A percentile compares a stretch with the other conserved stretches of the same genome.
Conservation (phyloP, 2,329 filamentous ascomycete species). For the Helminthosporium solani region DNA sequence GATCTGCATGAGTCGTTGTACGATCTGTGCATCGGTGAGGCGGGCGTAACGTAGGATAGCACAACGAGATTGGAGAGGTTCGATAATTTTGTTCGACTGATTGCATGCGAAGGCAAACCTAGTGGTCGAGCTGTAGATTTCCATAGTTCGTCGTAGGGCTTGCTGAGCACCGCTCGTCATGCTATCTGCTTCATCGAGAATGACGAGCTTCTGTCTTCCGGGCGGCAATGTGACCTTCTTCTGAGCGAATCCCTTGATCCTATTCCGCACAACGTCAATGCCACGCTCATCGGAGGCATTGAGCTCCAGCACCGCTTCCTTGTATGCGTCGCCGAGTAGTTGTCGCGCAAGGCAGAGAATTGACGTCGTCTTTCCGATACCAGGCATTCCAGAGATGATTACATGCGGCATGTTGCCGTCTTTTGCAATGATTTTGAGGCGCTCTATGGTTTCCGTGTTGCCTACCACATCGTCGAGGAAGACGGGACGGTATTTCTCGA, state of each 20-base stretch:
- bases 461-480: slow-evolving; percentile 97
- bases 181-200: slow-evolving; percentile 92
- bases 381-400: slow-evolving; percentile 99
- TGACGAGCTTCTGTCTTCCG: slow-evolving; percentile 92
- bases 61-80: slow-evolving; percentile 95
- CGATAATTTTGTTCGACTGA: slow-evolving; percentile 98
- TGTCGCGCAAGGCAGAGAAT: slow-evolving; percentile 91
- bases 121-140: slow-evolving; percentile 96
- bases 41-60: slow-evolving; percentile 93
- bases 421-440: slow-evolving; percentile 95
- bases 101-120: slow-evolving; percentile 98
- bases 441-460: slow-evolving; percentile 96
- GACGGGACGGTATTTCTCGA: slow-evolving; percentile 95
- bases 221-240: slow-evolving; percentile 95
- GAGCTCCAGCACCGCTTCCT: slow-evolving; percentile 93
- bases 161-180: slow-evolving; percentile 98
- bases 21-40: slow-evolving; percentile 87
- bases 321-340: slow-evolving; percentile 88
- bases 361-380: slow-evolving; percentile 97
- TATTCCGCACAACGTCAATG: slow-evolving; percentile 94
- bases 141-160: slow-evolving; percentile 92
- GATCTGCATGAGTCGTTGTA: slow-evolving; percentile 87
- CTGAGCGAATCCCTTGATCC: slow-evolving; percentile 97
- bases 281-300: slow-evolving; percentile 96
- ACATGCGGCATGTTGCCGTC: slow-evolving; percentile 99